Base-by-base conservation (phyloP, 345 rosid genomes). In the Syzygium aromaticum region DNA sequence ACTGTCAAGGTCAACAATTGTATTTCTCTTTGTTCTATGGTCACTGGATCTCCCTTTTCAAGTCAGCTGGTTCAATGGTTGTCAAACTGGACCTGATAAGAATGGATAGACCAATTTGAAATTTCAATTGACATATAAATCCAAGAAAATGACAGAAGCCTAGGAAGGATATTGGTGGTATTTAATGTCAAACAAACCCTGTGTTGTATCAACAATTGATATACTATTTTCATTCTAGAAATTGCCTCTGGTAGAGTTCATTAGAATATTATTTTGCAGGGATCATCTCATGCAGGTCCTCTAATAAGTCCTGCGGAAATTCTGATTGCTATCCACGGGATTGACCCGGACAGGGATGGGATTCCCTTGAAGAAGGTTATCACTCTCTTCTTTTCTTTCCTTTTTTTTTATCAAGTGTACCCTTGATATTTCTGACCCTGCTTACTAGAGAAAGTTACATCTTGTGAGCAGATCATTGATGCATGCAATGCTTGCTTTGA, bases 401-500 rank as follows among this genome's bases (percentile, higher is more conserved):
- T 28, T 40, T 8, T 51, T 33, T 84, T 77, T 77, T 52, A 67
- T 46, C 84, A 86, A 17, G 54, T n/a, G 85, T 40, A 19, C 54
- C n/a, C 85, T 88, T 83, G 77, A 85, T 64, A 84, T 73, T n/a
- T 49, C 54, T 63, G 17, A 40, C 51, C 51, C 52, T 56, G 52
- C 27, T 12, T 84, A 51, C 85, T 67, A 51, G 52, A n/a, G 53
- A 40, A 64, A 78, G 38, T 25, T 87, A n/a, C 87, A 46, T 57
- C 86, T 87, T 84, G 90, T 51, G 91, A 77, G 85, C 95, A 98
- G 99, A 91, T 98, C 86, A 98, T 96, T 54, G 99, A 96, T 91
- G 99, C 99, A 87, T 98, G 99, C 87, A 98, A 95, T 90, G 92
- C 95, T 87, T 98, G 99, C 90, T 98, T 96, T 91, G 98, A 95